Conservation (phyloP, 73 alveolate species). For the Paramecium primaurelia region DNA sequence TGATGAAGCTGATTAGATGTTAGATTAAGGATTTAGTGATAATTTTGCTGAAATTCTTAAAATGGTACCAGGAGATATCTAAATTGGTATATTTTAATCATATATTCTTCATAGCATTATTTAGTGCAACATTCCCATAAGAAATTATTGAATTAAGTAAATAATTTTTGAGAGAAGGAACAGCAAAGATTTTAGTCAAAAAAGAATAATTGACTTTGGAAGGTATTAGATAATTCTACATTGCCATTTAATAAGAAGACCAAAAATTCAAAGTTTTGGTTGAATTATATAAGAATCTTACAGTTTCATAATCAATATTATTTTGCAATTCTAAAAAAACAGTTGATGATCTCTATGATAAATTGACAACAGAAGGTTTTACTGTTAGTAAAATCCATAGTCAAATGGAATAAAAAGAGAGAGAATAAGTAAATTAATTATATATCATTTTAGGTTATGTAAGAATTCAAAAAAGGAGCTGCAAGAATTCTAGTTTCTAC, state of each 20-base stretch:
- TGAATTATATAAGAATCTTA: conserved; percentile 87
- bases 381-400: conserved; percentile 88
- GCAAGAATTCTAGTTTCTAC: conserved; percentile 91
- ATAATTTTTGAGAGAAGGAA: conserved; percentile 80
- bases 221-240: conserved; percentile 92
- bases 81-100: conserved; percentile 43
- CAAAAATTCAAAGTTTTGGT: conserved; percentile 83
- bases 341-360: conserved; percentile 81
- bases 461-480: conserved; percentile 91
- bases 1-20: conserved; percentile 99
- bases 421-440: conserved; percentile 68
- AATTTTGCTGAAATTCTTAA: conserved; percentile 90
- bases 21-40: conserved; percentile 95
- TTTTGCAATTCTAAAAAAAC: conserved; percentile 72
- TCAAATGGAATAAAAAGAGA: conserved; percentile 85
- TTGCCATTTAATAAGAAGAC: conserved; percentile 86
- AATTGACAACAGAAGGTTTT: conserved; percentile 75
- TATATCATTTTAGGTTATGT: conserved; percentile 59
- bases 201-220: conserved; percentile 84
- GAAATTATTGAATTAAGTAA: conserved; percentile 82
- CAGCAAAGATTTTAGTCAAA: conserved; percentile 82
- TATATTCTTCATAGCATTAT: conserved; percentile 58
- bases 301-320: conserved; percentile 86
- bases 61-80: conserved; percentile 83
- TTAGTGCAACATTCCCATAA: conserved; percentile 89